Evolutionary conservation across 495 filamentous ascomycete genomes (phyloP), one percentile per base, ranked within the genome.

Genomic region (Friedmanniomyces endolithicus): DNA sequence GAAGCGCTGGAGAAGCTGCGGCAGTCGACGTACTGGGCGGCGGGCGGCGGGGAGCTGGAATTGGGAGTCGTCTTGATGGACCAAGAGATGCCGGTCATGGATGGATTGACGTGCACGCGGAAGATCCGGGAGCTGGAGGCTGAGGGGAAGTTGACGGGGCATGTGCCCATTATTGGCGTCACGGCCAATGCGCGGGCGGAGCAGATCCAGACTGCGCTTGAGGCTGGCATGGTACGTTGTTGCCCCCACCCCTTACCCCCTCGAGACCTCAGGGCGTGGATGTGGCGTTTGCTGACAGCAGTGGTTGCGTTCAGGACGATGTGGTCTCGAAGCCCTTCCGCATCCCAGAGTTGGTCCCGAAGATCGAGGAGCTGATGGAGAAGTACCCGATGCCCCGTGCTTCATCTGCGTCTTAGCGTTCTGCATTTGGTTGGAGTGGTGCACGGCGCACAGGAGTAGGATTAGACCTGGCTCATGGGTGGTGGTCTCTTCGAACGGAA

Each of bases 41-140:
- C 24, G 27, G 33, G 25, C 47, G 55, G 41, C 51, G 62, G 58
- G 51, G 64, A 61, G 50, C 27, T 73, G 29, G 62, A 72, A 46
- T 66, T 87, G 11, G 77, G 78, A 47, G 77, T 88, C 41, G 78
- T 89, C 19, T 70, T 89, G 2, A 88, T 88, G 84, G 87, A 90
- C 61, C 81, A 87, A 48, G 86, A 89, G 62, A 90, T 90, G 87
- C 87, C 87, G 0, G 69, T 89, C 14, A 88, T 88, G 80, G 82
- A 90, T 64, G 87, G 87, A 11, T 75, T 83, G 23, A 79, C 79
- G 19, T 85, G 84, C 53, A 82, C 85, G 17, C 68, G 71, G 33
- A 72, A 73, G 44, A 87, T 94, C 51, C 76, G 87, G 3, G 72
- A 78, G 59, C 68, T 84, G 49, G 82, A 87, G 25, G 50, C 66